These are phyloP conservation scores for Leishmania tarentolae DNA, from an alignment of 208 protist species.

Conservation along the genomic window DNA sequence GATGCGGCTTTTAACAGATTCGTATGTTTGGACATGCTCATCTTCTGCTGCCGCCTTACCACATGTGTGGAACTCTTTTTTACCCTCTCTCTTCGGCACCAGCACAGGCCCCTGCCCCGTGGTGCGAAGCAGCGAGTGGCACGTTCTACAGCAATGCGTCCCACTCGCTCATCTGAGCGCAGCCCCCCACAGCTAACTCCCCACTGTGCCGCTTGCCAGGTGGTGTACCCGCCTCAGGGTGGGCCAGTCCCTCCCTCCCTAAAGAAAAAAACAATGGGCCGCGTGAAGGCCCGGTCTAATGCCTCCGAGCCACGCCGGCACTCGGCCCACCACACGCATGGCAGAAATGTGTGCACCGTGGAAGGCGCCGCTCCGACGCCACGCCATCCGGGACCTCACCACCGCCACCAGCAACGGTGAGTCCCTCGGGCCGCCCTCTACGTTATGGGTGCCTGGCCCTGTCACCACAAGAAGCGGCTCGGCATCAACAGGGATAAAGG, in stretches of 20 bases:
- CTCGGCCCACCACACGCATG: no score
- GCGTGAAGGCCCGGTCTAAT: neutral
- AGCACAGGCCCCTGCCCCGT: no score
- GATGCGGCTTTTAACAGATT: neutral
- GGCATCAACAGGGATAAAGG: neutral
- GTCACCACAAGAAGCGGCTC: neutral
- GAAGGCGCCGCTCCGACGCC: neutral
- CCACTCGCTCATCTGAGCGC: neutral
- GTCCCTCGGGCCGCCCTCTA: neutral
- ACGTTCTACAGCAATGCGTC: neutral
- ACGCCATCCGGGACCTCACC: neutral
- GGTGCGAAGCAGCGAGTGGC: neutral
- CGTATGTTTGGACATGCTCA: neutral
- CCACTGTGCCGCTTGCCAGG: no score
- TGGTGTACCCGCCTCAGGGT: no score
- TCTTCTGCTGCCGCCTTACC: neutral
- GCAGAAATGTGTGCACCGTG: no score
- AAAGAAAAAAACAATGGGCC: no score
- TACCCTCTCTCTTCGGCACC: no score
- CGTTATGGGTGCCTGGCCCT: neutral
- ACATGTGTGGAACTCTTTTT: neutral
- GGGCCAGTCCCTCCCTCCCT: neutral
- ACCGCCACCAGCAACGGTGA: neutral
- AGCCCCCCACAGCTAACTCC: neutral
- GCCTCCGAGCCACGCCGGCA: neutral